A percentile compares a stretch with the other conserved stretches of the same genome.
phyloP scores from a whole-genome alignment of 108 stramenopile species.

The Schizochytrium sp. region DNA sequence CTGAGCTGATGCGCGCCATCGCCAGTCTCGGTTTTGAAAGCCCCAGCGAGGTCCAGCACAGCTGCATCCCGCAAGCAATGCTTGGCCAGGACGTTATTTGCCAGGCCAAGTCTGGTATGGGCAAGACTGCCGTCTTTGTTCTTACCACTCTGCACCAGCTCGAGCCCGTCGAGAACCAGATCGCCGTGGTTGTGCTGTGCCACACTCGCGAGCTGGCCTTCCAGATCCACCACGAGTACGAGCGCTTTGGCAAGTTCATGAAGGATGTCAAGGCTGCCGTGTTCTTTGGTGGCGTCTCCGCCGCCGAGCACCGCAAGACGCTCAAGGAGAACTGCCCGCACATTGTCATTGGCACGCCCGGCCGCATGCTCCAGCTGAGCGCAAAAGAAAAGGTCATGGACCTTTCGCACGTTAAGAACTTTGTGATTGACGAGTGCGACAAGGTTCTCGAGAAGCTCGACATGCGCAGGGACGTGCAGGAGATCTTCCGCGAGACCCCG shows the following conservation, averaged over 20 bases:
- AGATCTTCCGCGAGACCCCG: conserved; percentile 96
- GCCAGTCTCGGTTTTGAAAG: conserved; percentile 99
- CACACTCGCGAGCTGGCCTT: conserved; percentile 99
- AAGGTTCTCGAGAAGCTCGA: conserved; percentile 88
- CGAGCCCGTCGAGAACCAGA: conserved; percentile 62
- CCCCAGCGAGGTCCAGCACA: conserved; percentile 87
- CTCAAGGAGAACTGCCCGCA: conserved; percentile 41
- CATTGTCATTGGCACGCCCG: conserved; percentile 97
- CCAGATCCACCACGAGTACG: conserved; percentile 98
- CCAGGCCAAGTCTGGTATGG: conserved; percentile 99
- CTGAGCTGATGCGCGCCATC: conserved; percentile 93
- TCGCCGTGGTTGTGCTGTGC: conserved; percentile 83
- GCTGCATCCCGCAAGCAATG: conserved; percentile 97
- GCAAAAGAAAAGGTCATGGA: conserved; percentile 82
- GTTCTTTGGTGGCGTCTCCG: conserved; percentile 87
- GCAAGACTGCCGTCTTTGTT: conserved; percentile 99
- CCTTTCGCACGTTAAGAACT: conserved; percentile 89
- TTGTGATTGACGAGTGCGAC: conserved; percentile 99
- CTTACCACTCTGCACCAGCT: conserved; percentile 93
- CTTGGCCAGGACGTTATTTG: conserved; percentile 98
- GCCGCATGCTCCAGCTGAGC: conserved; percentile 75
- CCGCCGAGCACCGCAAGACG: conserved; percentile 25
- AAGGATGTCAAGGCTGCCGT: conserved; percentile 92
- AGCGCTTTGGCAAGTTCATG: conserved; percentile 97
- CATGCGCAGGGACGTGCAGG: conserved; percentile 95